Evolutionary conservation across 345 rosid genomes (phyloP), one percentile per base, ranked within the genome.

Genomic region (Crucihimalaya himalaica): DNA sequence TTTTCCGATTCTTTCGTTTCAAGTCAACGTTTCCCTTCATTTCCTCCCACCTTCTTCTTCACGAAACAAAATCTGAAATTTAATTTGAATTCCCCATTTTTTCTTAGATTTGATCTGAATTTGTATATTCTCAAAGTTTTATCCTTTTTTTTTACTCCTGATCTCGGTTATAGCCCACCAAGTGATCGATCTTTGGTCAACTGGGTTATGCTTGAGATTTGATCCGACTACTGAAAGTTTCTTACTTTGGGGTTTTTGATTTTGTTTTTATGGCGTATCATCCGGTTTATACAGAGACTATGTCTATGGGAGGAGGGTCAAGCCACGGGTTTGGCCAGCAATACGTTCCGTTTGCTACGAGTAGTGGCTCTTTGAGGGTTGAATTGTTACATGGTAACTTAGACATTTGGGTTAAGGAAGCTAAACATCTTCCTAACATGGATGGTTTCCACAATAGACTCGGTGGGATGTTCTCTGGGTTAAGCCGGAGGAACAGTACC

Each of bases 341-440:
- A 76, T 18, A 4, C 29, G 63, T 88, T 63, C 89, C 96, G 1
- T 87, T 89, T 75, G 74, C 78, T 7, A 84, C 94, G 68, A 78
- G 54, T 65, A 78, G 76, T 32, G 87, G 80, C 40, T 88, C 94
- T 48, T 57, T 87, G 66, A 81, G 84, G 71, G 78, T 83, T 8
- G 57, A 83, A 28, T 84, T 86, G 39, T 79, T 93, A 63, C 98
- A 93, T 80, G 98, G 98, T 14, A 87, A 84, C 73, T 73, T 93
- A 62, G 97, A 91, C 66, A 86, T 93, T 71, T 88, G 87, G 91
- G 89, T 93, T 70, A 86, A 84, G 78, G 88, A 86, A 63, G 98
- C 97, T 72, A 86, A 85, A 40, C 86, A 87, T 78, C 91, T 94
- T 28, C 98, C 98, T 5, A 94, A 94, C 79, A 81, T 91, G 90